A percentile compares a stretch with the other conserved stretches of the same genome.
Evolutionary conservation across 805 yeast species (phyloP).

Genomic region (Grigorovia jiainica): DNA sequence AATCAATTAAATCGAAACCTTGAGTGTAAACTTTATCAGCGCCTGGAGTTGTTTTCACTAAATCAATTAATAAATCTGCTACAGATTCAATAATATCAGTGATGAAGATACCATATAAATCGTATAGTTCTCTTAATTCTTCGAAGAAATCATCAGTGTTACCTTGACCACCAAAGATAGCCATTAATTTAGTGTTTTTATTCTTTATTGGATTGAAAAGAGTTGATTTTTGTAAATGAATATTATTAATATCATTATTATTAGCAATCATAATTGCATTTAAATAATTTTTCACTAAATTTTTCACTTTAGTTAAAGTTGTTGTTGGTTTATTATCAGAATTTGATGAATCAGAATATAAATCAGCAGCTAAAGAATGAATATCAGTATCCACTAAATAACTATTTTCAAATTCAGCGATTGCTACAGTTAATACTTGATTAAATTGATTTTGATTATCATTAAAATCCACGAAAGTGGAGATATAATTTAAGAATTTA

Average conservation of each 20-base stretch:
- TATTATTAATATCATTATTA: slow-evolving; percentile 32
- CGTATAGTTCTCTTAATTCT: slow-evolving; percentile 80
- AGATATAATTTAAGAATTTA: slow-evolving; percentile 69
- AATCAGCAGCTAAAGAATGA: slow-evolving; percentile 74
- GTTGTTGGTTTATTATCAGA: slow-evolving; percentile 47
- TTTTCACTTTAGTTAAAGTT: slow-evolving; percentile 59
- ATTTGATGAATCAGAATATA: slow-evolving; percentile 29
- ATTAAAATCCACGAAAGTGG: slow-evolving; percentile 36
- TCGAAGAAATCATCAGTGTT: slow-evolving; percentile 96
- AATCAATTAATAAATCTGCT: slow-evolving; percentile 55
- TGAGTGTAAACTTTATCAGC: slow-evolving; percentile 86
- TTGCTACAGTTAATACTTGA: slow-evolving; percentile 59
- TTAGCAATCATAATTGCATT: slow-evolving; percentile 43
- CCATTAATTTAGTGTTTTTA: slow-evolving; percentile 54
- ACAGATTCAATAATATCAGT: slow-evolving; percentile 61
- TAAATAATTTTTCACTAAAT: slow-evolving; percentile 72
- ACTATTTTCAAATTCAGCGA: slow-evolving; percentile 77
- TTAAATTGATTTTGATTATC: slow-evolving; percentile 40
- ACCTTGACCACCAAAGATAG: slow-evolving; percentile 98
- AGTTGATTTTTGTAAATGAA: slow-evolving; percentile 40
- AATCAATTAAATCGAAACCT: slow-evolving; percentile 78
- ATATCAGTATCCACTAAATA: slow-evolving; percentile 71
- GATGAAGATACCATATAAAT: slow-evolving; percentile 66
- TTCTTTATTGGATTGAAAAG: slow-evolving; percentile 55
- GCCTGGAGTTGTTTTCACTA: slow-evolving; percentile 63